Evolutionary conservation across 176 grass and related monocot genomes (phyloP), one percentile per base, ranked within the genome.

Genomic region (Coix lacrymajobi): DNA sequence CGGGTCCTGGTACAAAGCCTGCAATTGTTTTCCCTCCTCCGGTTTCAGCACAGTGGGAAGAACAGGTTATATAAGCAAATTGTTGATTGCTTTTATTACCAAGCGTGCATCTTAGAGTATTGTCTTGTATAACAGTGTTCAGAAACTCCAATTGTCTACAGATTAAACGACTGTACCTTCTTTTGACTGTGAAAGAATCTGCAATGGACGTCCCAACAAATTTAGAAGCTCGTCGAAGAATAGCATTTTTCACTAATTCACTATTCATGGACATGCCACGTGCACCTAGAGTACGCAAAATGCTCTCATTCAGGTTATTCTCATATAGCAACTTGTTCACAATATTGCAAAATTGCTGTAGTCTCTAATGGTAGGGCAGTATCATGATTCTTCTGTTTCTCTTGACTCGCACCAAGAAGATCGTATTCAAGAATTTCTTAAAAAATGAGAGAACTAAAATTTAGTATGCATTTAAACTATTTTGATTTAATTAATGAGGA

Each of bases 181-280:
- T 98, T 67, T 90, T 98, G 82, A 98, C 96, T 52, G 96, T 98
- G 68, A 98, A 93, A 91, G 92, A 98, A 93, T 93, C 96, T 33
- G 92, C 96, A 45, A 93, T 94, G 74, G 92, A 98, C 46, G 96
- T 98, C 22, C 96, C 96, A 63, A 93, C 87, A 41, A 98, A 98
- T 73, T 91, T 98, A 70, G 96, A 98, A 89, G 96, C 96, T 71
- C 89, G 96, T 66, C 86, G 92, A 66, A 95, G 96, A 82, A 98
- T 98, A 85, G 89, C 92, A 80, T 95, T 98, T 85, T 98, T 98
- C 66, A 91, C 96, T 77, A 98, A 98, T 84, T 98, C 96, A 64
- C 85, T 98, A 66, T 98, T 98, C 85, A 98, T 98, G 96, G 92
- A 95, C 65, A 98, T 98, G 82, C 96, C 96, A 70, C 90, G 90